Percentiles rank a stretch among this genome's conserved stretches.
These are phyloP conservation scores for Pisolithus orientalis DNA, from an alignment of 768 basidiomycete species.

Conservation along the genomic window DNA sequence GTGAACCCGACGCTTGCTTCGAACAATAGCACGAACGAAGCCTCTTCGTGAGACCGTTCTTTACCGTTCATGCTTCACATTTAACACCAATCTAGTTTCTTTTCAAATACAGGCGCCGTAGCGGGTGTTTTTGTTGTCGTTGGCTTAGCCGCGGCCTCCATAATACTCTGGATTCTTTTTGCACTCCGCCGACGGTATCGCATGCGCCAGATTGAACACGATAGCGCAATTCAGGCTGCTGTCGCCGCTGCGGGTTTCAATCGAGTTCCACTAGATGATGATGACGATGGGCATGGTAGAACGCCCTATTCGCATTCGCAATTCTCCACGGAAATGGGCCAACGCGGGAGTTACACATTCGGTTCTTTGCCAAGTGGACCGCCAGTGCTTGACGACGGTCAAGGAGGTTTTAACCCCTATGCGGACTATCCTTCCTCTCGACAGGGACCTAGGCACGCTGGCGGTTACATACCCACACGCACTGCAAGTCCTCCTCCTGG, in stretches of 20 bases:
- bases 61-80: neutral
- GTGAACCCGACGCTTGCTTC: constrained; percentile 68
- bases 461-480: constrained; percentile 42
- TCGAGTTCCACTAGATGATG: constrained; percentile 62
- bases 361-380: constrained; percentile 25
- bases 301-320: constrained; percentile 15
- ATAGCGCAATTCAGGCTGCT: constrained; percentile 64
- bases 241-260: constrained; percentile 67
- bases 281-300: constrained; percentile 40
- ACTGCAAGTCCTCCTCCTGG: constrained; percentile 43
- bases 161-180: constrained; percentile 64
- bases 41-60: constrained; percentile 44
- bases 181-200: constrained; percentile 61
- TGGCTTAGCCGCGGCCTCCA: constrained; percentile 70
- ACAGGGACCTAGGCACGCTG: constrained; percentile 9
- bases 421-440: constrained; percentile 32
- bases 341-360: constrained; percentile 27
- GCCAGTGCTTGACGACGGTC: constrained; percentile 22
- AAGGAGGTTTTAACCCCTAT: constrained; percentile 45
- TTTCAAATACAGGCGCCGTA: constrained; percentile 83
- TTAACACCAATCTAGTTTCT: constrained; percentile 54
- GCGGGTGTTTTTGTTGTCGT: constrained; percentile 89
- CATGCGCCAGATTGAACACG: constrained; percentile 56
- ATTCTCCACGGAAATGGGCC: constrained; percentile 31
- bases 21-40: constrained; percentile 33